Percentiles rank a stretch among this genome's conserved stretches.
phyloP scores from a whole-genome alignment of 177 flowering plant genomes.

The Vitis hybrid region DNA sequence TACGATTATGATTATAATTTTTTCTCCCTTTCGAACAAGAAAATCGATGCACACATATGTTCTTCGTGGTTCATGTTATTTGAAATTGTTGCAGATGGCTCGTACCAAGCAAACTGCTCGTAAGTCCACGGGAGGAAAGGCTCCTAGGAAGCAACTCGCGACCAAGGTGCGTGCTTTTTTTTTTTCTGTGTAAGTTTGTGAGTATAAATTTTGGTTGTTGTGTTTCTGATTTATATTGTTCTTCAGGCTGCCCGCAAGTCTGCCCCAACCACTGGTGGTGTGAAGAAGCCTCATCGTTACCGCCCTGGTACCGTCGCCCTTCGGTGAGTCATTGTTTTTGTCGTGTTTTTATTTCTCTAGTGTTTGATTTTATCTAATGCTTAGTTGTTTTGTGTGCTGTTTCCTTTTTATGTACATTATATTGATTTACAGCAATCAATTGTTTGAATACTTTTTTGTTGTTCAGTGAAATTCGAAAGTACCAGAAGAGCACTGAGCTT shows the following conservation, averaged over 20 bases:
- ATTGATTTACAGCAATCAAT: too few relatives aligned
- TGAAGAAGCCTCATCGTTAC: conserved; percentile 86
- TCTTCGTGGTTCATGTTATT: background rate
- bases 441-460: background rate
- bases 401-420: too few relatives aligned
- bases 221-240: background rate
- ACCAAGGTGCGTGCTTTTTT: conserved; percentile 44
- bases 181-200: background rate
- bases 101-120: conserved; percentile 81
- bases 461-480: conserved; percentile 61
- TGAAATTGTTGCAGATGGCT: conserved; percentile 46
- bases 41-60: background rate
- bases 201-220: too few relatives aligned
- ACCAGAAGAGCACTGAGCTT: conserved; percentile 85
- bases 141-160: conserved; percentile 79
- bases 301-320: conserved; percentile 84
- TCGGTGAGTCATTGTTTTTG: conserved; percentile 34
- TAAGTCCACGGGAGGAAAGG: conserved; percentile 82
- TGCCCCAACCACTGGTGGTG: conserved; percentile 87
- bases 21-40: too few relatives aligned
- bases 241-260: conserved; percentile 74
- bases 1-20: too few relatives aligned
- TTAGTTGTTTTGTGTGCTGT: too few relatives aligned
- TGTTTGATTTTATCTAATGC: background rate
- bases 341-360: background rate